Evolutionary conservation across 2,329 filamentous ascomycete genomes (phyloP).

Genomic region (Xylariomycetidae sp.): DNA sequence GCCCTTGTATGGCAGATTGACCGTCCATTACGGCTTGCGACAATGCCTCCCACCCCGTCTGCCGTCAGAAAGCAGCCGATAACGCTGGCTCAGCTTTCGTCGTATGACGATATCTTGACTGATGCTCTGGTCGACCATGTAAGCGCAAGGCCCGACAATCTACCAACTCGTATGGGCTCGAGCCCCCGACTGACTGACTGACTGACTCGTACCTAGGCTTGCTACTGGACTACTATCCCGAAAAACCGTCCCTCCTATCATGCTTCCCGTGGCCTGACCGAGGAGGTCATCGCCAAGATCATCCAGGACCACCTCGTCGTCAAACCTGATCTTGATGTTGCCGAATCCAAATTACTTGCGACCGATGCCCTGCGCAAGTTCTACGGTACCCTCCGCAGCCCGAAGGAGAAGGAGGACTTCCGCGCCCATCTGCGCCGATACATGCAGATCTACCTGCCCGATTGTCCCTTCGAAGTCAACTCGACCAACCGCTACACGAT

Average conservation of each 20-base stretch:
- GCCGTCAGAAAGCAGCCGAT: slow-evolving; percentile 61
- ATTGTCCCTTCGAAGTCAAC: slow-evolving; percentile 87
- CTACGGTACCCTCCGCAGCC: slow-evolving; percentile 58
- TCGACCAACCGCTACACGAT: slow-evolving; percentile 95
- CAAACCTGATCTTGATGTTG: slow-evolving; percentile 62
- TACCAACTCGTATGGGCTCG: no score
- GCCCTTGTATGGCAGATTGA: no score
- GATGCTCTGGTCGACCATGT: slow-evolving; percentile 95
- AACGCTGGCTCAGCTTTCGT: slow-evolving; percentile 79
- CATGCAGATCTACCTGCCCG: slow-evolving; percentile 84
- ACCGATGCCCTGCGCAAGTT: slow-evolving; percentile 72
- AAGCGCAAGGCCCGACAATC: slow-evolving; percentile 33
- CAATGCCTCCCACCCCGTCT: slow-evolving; percentile 32
- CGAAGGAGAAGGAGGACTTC: slow-evolving; percentile 83
- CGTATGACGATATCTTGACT: slow-evolving; percentile 92
- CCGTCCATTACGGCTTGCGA: no score
- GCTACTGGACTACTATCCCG: slow-evolving; percentile 93
- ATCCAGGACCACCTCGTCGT: slow-evolving; percentile 64
- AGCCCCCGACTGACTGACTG: no score
- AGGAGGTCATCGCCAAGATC: slow-evolving; percentile 55
- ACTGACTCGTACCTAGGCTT: slow-evolving; percentile 54
- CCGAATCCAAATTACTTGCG: slow-evolving; percentile 66
- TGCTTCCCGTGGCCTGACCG: slow-evolving; percentile 70
- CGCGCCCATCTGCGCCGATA: slow-evolving; percentile 81
- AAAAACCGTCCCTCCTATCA: slow-evolving; percentile 89